Evolutionary conservation across 768 basidiomycete genomes (phyloP).

Genomic region (Termitomyces sp.): DNA sequence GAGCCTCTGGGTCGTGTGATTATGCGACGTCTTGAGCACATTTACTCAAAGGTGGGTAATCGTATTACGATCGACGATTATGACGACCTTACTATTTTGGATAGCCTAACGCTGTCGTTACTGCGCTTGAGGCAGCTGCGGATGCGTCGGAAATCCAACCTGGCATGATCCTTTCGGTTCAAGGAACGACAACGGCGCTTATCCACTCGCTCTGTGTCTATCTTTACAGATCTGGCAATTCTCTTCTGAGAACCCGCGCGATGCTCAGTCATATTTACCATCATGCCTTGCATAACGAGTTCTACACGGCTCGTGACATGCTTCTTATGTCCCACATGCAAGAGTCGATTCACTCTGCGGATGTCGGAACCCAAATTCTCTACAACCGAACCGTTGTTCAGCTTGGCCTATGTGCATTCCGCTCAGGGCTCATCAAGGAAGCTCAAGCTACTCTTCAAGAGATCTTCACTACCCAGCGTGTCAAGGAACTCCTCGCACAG

Average conservation of each 20-base stretch:
- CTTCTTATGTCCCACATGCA: slow-evolving; percentile 98
- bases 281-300: slow-evolving; percentile 94
- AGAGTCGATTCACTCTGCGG: slow-evolving; percentile 93
- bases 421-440: slow-evolving; percentile 91
- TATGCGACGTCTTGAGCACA: slow-evolving; percentile 95
- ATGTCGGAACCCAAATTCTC: slow-evolving; percentile 94
- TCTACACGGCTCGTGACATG: slow-evolving; percentile 96
- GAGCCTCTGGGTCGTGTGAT: slow-evolving; percentile 86
- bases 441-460: slow-evolving; percentile 90
- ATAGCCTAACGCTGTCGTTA: slow-evolving; percentile 90
- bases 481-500: slow-evolving; percentile 96
- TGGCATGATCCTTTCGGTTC: slow-evolving; percentile 50
- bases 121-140: slow-evolving; percentile 78
- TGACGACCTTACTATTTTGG: slow-evolving; percentile 12
- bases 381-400: slow-evolving; percentile 98
- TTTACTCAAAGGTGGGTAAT: slow-evolving; percentile 86
- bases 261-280: slow-evolving; percentile 99
- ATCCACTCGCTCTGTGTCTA: slow-evolving; percentile 88
- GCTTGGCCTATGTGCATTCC: slow-evolving; percentile 95
- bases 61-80: background rate
- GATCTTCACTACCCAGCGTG: slow-evolving; percentile 93
- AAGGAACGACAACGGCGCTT: slow-evolving; percentile 63
- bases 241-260: slow-evolving; percentile 90
- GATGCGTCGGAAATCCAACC: slow-evolving; percentile 58
- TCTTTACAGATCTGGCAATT: slow-evolving; percentile 89